Evolutionary conservation across 306 rosid genomes (phyloP).

Genomic region (Oxytropis ochrocephala): DNA sequence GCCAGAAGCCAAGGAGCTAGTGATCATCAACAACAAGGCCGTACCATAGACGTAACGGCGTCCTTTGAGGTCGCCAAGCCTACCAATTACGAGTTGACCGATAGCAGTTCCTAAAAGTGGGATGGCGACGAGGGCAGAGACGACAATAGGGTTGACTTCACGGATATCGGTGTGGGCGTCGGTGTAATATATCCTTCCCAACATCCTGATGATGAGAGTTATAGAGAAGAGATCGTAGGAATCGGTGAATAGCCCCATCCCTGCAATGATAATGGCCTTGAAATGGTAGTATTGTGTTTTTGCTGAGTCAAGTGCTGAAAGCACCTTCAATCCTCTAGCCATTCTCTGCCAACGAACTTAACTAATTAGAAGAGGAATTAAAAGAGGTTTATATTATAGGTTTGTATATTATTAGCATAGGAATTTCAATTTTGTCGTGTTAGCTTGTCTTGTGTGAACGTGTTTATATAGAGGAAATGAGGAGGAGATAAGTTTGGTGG

Average conservation of each 20-base stretch:
- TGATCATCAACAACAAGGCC: slow-evolving; percentile 49
- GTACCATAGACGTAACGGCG: slow-evolving; percentile 57
- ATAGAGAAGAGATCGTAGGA: slow-evolving; percentile 69
- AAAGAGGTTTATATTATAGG: too few relatives aligned
- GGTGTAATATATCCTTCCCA: slow-evolving; percentile 49
- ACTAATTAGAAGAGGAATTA: too few relatives aligned
- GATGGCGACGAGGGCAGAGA: slow-evolving; percentile 30
- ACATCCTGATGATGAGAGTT: slow-evolving; percentile 38
- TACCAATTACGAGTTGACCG: slow-evolving; percentile 59
- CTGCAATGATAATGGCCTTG: slow-evolving; percentile 77
- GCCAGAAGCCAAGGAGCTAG: slow-evolving; percentile 52
- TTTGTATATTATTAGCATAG: too few relatives aligned
- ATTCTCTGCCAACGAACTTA: background rate
- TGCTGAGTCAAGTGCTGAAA: slow-evolving; percentile 63
- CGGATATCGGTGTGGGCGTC: background rate
- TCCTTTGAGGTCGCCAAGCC: slow-evolving; percentile 57
- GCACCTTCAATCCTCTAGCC: slow-evolving; percentile 50
- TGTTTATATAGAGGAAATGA: too few relatives aligned
- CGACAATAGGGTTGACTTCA: background rate
- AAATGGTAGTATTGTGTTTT: slow-evolving; percentile 69
- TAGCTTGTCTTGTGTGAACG: too few relatives aligned
- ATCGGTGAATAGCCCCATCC: slow-evolving; percentile 86
- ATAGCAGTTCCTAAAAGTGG: slow-evolving; percentile 45
- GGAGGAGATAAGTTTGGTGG: too few relatives aligned
- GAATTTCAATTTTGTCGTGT: too few relatives aligned